Evolutionary conservation across 2,329 filamentous ascomycete species (phyloP), one percentile per base, ranked within the genome.

Genomic region (Plenodomus lindquistii): DNA sequence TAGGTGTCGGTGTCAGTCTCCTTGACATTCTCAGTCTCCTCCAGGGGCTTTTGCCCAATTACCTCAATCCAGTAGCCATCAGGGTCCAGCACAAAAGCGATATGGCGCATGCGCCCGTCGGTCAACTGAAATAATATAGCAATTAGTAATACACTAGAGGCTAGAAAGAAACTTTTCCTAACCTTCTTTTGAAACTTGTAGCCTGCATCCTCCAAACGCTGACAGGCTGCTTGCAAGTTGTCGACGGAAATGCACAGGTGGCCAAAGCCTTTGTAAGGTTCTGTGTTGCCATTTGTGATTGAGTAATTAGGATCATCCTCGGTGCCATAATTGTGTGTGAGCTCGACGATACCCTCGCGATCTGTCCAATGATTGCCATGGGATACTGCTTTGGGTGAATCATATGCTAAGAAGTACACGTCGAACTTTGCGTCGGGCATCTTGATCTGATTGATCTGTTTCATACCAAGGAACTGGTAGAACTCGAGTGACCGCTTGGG

Each of bases 161-260:
- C n/a, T n/a, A n/a, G n/a, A n/a, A n/a, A n/a, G n/a, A n/a, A n/a
- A n/a, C n/a, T n/a, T n/a, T n/a, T n/a, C n/a, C n/a, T 31, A 48
- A 97, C 79, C 76, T 90, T 95, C 84, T 97, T 97, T 80, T 97
- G 91, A 76, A 97, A 99, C 55, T 82, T 83, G 76, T 96, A 96
- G 0, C 92, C 92, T 6, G 88, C 91, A 68, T 93, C 88, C 72
- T 96, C 91, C 52, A 99, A 82, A 48, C 92, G 83, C 77, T 91
- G 79, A 78, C 94, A 97, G 2, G 93, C 92, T 2, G 88, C 90
- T 76, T 96, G 89, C 55, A 97, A 87, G 52, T 81, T 80, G 63
- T 81, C 79, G 13, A 81, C 79, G 8, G 75, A 76, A 69, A 97
- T 86, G 65, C 89, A 93, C 18, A 91, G 84, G 72, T 97, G 93